These are phyloP conservation scores for Chimonanthus praecox DNA, from an alignment of 164 flowering plant species.

Conservation along the genomic window DNA sequence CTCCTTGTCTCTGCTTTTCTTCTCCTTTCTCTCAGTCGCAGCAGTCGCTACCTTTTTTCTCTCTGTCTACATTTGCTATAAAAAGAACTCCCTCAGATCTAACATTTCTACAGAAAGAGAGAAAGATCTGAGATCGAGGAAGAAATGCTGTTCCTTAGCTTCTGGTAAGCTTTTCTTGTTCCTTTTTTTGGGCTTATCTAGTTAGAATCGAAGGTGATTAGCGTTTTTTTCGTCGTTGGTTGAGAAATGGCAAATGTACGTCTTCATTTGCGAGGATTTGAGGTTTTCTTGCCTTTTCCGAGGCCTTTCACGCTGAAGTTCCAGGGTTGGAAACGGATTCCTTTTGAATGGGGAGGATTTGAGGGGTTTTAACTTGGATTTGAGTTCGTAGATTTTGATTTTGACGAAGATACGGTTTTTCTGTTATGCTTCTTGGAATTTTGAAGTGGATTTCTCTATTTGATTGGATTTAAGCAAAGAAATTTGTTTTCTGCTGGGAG, in stretches of 20 bases:
- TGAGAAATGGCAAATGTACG: not conserved
- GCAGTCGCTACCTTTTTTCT: not conserved
- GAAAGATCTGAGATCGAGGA: not conserved
- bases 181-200: not conserved
- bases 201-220: not conserved
- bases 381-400: not conserved
- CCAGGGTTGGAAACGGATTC: not conserved
- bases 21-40: not conserved
- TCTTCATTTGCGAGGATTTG: not conserved
- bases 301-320: not conserved
- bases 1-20: not conserved
- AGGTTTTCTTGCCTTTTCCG: not conserved
- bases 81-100: not conserved
- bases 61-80: not conserved
- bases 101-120: too few species aligned
- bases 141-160: not conserved
- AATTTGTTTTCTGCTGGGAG: too few species aligned
- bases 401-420: not conserved
- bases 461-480: too few species aligned
- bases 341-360: not conserved
- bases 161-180: not conserved
- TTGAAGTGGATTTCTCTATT: too few species aligned
- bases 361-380: not conserved
- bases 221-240: not conserved
- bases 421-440: too few species aligned